phyloP scores from a whole-genome alignment of 148 eudicot species.

The Pharnaceum exiguum region DNA sequence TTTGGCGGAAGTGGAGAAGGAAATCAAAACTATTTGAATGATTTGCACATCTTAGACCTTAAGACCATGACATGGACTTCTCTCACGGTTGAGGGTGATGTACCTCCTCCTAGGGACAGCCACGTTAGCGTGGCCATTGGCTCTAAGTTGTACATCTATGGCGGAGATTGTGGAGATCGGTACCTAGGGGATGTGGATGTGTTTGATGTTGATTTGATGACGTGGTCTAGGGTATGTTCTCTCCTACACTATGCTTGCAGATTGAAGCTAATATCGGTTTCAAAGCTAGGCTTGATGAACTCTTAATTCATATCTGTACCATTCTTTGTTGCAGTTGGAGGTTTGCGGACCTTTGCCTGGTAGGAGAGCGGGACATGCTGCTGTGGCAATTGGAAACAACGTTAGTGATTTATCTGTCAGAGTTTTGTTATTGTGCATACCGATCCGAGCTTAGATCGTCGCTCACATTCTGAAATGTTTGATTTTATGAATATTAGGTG shows the following conservation, averaged over 20 bases:
- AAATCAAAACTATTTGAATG: conserved; percentile 69
- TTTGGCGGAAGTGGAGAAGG: conserved; percentile 99
- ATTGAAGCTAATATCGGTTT: not conserved
- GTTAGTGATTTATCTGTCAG: conserved; percentile 20
- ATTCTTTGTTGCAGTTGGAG: conserved; percentile 35
- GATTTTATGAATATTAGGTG: conserved; percentile 33
- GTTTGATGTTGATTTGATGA: conserved; percentile 52
- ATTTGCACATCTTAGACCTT: conserved; percentile 71
- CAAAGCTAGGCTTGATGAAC: not conserved
- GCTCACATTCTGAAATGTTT: not conserved
- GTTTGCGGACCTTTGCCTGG: conserved; percentile 66
- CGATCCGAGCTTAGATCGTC: not conserved
- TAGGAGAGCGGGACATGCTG: conserved; percentile 85
- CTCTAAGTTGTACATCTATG: conserved; percentile 54
- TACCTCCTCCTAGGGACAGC: conserved; percentile 78
- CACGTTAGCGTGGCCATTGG: conserved; percentile 60
- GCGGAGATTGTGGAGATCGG: conserved; percentile 89
- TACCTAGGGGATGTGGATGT: conserved; percentile 70
- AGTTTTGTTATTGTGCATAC: not conserved
- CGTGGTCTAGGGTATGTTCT: conserved; percentile 67
- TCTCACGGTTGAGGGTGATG: conserved; percentile 37
- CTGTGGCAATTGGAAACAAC: conserved; percentile 65
- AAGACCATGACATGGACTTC: conserved; percentile 70
- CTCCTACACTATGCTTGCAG: not conserved
- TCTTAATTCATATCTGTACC: not conserved